Base-by-base conservation (phyloP, 306 rosid species). In the Rosa lucieae region DNA sequence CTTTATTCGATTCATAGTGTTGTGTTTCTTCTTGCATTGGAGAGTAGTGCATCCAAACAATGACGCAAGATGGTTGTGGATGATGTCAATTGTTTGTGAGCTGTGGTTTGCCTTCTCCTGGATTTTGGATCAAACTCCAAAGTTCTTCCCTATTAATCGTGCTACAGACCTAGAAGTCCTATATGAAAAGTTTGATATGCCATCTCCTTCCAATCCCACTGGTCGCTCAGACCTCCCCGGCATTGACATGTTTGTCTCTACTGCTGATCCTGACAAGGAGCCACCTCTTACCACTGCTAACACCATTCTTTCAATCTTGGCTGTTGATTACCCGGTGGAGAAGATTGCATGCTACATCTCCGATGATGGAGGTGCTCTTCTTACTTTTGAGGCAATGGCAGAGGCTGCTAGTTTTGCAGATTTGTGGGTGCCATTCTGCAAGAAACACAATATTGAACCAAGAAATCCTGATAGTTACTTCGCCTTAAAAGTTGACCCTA, bases 331-430 rank as follows among this genome's bases (percentile, higher is more conserved):
- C 61, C 99, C 99, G 1, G 97, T 91, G 35, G 97, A 92, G 17
- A 94, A 94, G 83, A 73, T 94, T 10, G 84, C 93, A 21, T 92
- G 97, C 81, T 94, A 94, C 74, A 81, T 94, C 43, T 94, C 98
- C 5, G 98, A 94, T 49, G 98, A 94, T 74, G 98, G 97, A 48
- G 97, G 97, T 4, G 90, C 97, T 21, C 94, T 92, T 80, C 90
- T 92, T 21, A 88, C 86, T 52, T 94, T 94, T 63, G 99, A 94
- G 84, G 85, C 93, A 3, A 89, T 94, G 91, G 90, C 97, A 1
- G 99, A 94, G 84, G 96, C 99, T 77, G 92, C 99, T n/a, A 91
- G 96, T 56, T 94, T 91, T 61, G 99, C 99, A 0, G 90, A 94
- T 77, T 83, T 92, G 68, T 92, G 98, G 98, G 98, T 92, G 56